phyloP scores from a whole-genome alignment of 345 rosid genomes.

The Barbarea vulgaris region DNA sequence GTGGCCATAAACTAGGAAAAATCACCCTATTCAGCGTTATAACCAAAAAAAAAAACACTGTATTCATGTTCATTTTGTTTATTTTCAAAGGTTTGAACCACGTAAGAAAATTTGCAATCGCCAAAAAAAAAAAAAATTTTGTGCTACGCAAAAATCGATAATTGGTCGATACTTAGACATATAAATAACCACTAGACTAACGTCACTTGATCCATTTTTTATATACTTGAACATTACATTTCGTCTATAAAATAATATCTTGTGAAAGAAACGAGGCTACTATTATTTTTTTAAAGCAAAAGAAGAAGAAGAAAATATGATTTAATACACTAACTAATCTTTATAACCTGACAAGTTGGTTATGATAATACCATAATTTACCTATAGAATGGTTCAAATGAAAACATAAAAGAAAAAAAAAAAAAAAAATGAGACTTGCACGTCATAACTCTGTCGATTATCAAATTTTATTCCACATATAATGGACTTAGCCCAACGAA shows the following conservation, averaged over 20 bases:
- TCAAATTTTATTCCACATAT: neutral
- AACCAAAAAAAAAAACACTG: too few relatives aligned
- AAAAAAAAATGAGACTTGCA: conserved; percentile 21
- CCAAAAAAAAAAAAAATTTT: neutral
- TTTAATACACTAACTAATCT: neutral
- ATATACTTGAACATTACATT: too few relatives aligned
- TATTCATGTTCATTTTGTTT: too few relatives aligned
- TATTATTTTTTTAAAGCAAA: neutral
- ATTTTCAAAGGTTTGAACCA: neutral
- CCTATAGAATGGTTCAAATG: conserved; percentile 7
- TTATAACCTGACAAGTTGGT: conserved; percentile 7
- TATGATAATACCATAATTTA: neutral
- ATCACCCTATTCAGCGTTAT: too few relatives aligned
- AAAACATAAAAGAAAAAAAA: neutral
- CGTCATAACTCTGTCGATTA: conserved; percentile 11
- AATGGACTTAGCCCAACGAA: conserved; percentile 11
- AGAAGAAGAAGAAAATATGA: neutral
- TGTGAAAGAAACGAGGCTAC: too few relatives aligned
- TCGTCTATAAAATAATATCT: too few relatives aligned
- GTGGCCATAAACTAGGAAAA: too few relatives aligned
- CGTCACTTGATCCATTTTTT: neutral
- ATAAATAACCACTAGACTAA: neutral
- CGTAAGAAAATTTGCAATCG: neutral
- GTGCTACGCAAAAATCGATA: neutral
- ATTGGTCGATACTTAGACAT: neutral